Evolutionary conservation across 768 basidiomycete species (phyloP), one percentile per base, ranked within the genome.

Genomic region (Ephemerocybe angulata): DNA sequence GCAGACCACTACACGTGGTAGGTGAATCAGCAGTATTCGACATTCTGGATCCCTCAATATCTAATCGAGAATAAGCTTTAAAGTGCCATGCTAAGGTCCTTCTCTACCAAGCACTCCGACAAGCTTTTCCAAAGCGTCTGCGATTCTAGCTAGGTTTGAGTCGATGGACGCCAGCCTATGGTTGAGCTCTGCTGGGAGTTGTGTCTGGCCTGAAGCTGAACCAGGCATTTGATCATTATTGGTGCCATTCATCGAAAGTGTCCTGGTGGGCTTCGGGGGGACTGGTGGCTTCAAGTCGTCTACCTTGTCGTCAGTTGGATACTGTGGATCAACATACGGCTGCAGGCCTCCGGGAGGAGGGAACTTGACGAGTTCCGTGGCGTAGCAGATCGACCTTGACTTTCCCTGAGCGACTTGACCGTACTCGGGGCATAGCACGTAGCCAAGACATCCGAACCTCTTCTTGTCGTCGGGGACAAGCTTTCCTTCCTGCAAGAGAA

Each of bases 351-450:
- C 11, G 8, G 40, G 49, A 10, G 60, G 57, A 5, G 68, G 67
- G 19, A 73, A 55, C 53, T 61, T 64, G 5, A 64, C 68, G 19
- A 46, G 58, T 58, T 76, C 74, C 6, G 62, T 65, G 3, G 74
- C 73, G 61, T 72, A 69, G 25, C 65, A 64, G 54, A 74, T 65
- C 3, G 69, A 65, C 19, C 71, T 62, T 2, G 62, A 49, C 57
- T 69, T 65, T 3, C 50, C 57, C 24, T 68, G 55, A 17, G 67
- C 33, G 19, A 59, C 54, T 8, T 70, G 68, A 28, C 73, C 74
- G 52, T 74, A 73, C 1, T 48, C 48, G 3, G 73, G 74, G 58
- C 72, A 73, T n/a, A 62, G 58, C 10, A 70, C 70, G 53, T 76
- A 74, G 17, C 70, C 71, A 24, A 73, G 31, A 47, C 66, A 72